Evolutionary conservation across 2,329 filamentous ascomycete species (phyloP).

Genomic region (Drechslera avenae): DNA sequence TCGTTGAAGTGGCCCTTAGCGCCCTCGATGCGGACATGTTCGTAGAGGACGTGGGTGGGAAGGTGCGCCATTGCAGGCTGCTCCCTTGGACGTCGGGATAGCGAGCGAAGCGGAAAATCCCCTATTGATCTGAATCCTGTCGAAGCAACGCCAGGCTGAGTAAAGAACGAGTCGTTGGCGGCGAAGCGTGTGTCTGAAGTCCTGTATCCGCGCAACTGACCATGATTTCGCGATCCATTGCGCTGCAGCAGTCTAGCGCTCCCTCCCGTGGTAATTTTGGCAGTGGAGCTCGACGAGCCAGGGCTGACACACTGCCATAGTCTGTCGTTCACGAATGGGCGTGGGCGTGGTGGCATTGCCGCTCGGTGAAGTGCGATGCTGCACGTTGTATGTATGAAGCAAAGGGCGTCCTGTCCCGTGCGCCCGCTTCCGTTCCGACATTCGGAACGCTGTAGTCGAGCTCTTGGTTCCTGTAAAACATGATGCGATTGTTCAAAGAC

Average conservation of each 20-base stretch:
- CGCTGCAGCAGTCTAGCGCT: slow-evolving; percentile 1
- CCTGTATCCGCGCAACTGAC: slow-evolving; percentile 24
- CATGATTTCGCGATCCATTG: slow-evolving; percentile 1
- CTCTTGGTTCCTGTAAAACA: too few relatives aligned
- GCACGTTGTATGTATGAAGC: slow-evolving; percentile 3
- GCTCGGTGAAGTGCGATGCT: slow-evolving; percentile 8
- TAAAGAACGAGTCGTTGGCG: slow-evolving; percentile 6
- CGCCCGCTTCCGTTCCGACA: slow-evolving; percentile 2
- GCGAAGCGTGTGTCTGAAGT: slow-evolving; percentile 6
- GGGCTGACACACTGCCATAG: slow-evolving; percentile 46
- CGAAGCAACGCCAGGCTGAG: slow-evolving; percentile 2
- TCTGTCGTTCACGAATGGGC: slow-evolving; percentile 41
- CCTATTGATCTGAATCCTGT: slow-evolving; percentile 11
- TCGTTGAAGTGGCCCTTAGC: slow-evolving; percentile 32
- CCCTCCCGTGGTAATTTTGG: not conserved
- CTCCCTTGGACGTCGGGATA: not conserved
- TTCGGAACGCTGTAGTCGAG: not conserved
- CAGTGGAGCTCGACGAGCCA: slow-evolving; percentile 17
- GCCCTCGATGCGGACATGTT: slow-evolving; percentile 34
- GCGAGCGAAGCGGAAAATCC: not conserved
- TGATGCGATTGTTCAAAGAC: too few relatives aligned
- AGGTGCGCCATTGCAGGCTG: slow-evolving; percentile 29
- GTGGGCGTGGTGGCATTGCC: slow-evolving; percentile 40
- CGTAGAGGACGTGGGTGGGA: slow-evolving; percentile 39
- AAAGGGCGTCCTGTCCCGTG: slow-evolving; percentile 1